Conservation (phyloP, 306 rosid species). For the Vachellia collinsii region DNA sequence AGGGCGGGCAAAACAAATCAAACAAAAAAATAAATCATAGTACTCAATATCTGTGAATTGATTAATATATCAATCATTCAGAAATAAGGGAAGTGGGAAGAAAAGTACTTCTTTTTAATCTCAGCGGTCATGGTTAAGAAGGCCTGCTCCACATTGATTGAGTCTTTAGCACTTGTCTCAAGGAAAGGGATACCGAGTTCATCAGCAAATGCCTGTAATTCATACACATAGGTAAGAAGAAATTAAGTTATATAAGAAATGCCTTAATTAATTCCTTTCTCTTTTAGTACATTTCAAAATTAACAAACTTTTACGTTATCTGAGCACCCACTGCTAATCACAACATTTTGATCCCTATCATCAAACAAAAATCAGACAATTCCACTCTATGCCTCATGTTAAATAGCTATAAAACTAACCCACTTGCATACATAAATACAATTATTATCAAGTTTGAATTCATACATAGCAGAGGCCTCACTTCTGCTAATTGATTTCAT, state of each 20-base stretch:
- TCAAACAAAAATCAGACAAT: neutral
- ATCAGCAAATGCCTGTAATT: constrained; percentile 87
- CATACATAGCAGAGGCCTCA: neutral
- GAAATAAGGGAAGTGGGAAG: constrained; percentile 23
- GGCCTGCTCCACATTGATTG: constrained; percentile 97
- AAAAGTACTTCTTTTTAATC: constrained; percentile 88
- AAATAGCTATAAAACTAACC: neutral
- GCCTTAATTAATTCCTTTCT: neutral
- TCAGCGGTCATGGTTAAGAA: constrained; percentile 94
- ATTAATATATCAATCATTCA: constrained; percentile 4
- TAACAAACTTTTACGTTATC: neutral
- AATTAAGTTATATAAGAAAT: constrained; percentile 3
- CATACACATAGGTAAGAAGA: constrained; percentile 23
- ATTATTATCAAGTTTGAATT: neutral
- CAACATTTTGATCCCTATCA: constrained; percentile 4
- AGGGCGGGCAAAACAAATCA: constrained; percentile 1
- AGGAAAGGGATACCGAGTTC: constrained; percentile 96
- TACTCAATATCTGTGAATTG: neutral
- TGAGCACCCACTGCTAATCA: constrained; percentile 9
- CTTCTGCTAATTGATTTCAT: too few relatives aligned
- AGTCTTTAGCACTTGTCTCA: constrained; percentile 98
- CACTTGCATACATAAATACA: neutral
- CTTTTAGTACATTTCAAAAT: neutral
- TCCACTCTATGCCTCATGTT: neutral
- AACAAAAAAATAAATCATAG: constrained; percentile 13